Evolutionary conservation across 768 basidiomycete species (phyloP).

Genomic region (Gloeopeniophorella convolvens): DNA sequence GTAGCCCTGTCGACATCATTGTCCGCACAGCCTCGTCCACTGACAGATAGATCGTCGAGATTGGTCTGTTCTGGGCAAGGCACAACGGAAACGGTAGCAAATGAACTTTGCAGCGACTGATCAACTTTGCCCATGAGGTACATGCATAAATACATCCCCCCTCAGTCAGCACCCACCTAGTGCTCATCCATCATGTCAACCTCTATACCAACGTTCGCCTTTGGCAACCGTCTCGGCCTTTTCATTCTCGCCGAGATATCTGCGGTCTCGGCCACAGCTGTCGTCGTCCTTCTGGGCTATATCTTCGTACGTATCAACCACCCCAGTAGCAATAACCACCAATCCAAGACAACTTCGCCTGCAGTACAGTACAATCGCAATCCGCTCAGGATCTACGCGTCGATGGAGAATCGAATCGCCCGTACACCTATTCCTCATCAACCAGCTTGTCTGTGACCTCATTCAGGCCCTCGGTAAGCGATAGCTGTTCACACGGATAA

Average conservation of each 20-base stretch:
- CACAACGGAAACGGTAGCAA: too few relatives aligned
- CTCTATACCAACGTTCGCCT: slow-evolving; percentile 4
- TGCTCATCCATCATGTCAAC: background rate
- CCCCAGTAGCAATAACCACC: too few relatives aligned
- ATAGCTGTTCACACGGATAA: background rate
- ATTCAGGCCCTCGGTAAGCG: slow-evolving; percentile 26
- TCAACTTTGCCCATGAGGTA: too few relatives aligned
- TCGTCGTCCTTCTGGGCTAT: slow-evolving; percentile 21
- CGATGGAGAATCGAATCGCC: slow-evolving; percentile 22
- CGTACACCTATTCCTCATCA: slow-evolving; percentile 27
- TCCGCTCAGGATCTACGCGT: slow-evolving; percentile 17
- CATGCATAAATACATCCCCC: background rate
- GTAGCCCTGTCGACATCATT: too few relatives aligned
- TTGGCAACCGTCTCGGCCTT: slow-evolving; percentile 23
- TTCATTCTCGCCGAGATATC: slow-evolving; percentile 25
- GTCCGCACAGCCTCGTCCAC: too few relatives aligned
- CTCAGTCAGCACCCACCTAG: background rate
- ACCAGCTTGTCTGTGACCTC: slow-evolving; percentile 25
- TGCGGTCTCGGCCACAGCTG: slow-evolving; percentile 22
- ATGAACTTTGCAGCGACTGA: too few relatives aligned
- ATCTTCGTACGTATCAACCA: slow-evolving; percentile 20
- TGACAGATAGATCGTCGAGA: too few relatives aligned
- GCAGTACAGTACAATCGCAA: slow-evolving; percentile 20
- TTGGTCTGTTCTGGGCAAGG: too few relatives aligned
- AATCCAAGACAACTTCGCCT: too few relatives aligned